Conservation (phyloP, 306 rosid genomes). For the Cercis canadensis region DNA sequence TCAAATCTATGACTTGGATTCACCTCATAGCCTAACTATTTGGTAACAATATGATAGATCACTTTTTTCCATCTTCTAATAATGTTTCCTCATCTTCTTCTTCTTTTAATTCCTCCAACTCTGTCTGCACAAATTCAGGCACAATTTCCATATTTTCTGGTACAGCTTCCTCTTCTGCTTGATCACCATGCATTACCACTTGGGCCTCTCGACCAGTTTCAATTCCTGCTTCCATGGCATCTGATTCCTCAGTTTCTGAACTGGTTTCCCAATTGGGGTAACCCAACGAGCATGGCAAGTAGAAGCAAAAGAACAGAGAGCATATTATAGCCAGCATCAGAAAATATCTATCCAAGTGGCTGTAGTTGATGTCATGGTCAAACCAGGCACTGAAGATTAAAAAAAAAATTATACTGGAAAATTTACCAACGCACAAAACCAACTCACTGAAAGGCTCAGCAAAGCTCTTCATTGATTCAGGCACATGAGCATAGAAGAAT, state of each 20-base stretch:
- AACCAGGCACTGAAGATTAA: neutral
- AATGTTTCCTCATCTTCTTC: too few species aligned
- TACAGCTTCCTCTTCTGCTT: neutral
- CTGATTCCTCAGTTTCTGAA: neutral
- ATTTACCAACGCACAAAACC: neutral
- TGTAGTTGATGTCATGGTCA: neutral
- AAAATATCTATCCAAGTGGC: neutral
- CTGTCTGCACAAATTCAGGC: too few species aligned
- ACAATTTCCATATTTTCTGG: neutral
- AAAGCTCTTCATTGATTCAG: neutral
- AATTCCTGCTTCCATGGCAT: too few species aligned
- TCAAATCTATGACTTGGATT: too few species aligned
- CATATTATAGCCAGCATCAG: neutral
- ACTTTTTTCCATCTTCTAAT: too few species aligned
- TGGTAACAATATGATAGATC: too few species aligned
- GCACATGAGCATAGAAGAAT: neutral
- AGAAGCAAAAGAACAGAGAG: neutral
- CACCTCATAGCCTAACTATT: too few species aligned
- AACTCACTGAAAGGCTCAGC: neutral
- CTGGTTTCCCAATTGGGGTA: neutral
- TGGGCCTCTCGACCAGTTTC: too few species aligned
- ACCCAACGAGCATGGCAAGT: neutral
- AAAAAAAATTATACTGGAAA: neutral
- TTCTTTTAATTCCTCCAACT: too few species aligned
- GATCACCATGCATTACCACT: too few species aligned